A percentile compares a stretch with the other conserved stretches of the same genome.
Evolutionary conservation across 345 rosid genomes (phyloP).

Genomic region (Gossypium arboreum): DNA sequence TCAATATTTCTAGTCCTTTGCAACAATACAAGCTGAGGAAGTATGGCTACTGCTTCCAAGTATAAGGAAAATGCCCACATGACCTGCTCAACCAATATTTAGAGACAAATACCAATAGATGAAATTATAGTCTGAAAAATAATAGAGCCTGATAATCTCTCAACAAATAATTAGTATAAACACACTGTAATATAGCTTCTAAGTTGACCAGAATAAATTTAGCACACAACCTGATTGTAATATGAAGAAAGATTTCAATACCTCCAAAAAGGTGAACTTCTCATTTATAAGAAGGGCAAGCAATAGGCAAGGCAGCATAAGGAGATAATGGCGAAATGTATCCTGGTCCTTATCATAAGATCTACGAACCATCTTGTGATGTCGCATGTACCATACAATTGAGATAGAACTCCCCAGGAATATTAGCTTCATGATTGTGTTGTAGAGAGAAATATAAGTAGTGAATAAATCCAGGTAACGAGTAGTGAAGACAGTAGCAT

Average conservation of each 20-base stretch:
- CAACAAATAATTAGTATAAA: neutral
- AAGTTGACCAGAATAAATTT: neutral
- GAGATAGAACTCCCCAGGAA: constrained; percentile 78
- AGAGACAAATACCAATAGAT: neutral
- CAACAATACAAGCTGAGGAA: constrained; percentile 78
- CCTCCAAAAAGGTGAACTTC: constrained; percentile 73
- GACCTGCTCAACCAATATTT: constrained; percentile 37
- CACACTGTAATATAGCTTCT: neutral
- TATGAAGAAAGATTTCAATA: constrained; percentile 11
- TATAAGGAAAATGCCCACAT: constrained; percentile 76
- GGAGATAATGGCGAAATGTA: constrained; percentile 68
- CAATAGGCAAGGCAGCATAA: constrained; percentile 64
- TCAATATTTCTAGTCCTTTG: constrained; percentile 82
- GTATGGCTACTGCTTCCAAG: constrained; percentile 82
- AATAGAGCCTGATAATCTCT: neutral
- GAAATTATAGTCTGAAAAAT: neutral
- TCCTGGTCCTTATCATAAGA: constrained; percentile 79
- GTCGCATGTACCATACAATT: constrained; percentile 86
- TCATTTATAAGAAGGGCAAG: constrained; percentile 68
- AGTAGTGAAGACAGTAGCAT: constrained; percentile 58
- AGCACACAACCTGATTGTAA: neutral
- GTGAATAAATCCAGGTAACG: constrained; percentile 80
- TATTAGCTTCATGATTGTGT: constrained; percentile 74
- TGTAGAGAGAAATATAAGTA: constrained; percentile 34
- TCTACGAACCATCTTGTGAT: constrained; percentile 65